Percentiles rank a stretch among this genome's conserved stretches.
phyloP scores from a whole-genome alignment of 2,329 filamentous ascomycete genomes.

The Emmonsia crescens region DNA sequence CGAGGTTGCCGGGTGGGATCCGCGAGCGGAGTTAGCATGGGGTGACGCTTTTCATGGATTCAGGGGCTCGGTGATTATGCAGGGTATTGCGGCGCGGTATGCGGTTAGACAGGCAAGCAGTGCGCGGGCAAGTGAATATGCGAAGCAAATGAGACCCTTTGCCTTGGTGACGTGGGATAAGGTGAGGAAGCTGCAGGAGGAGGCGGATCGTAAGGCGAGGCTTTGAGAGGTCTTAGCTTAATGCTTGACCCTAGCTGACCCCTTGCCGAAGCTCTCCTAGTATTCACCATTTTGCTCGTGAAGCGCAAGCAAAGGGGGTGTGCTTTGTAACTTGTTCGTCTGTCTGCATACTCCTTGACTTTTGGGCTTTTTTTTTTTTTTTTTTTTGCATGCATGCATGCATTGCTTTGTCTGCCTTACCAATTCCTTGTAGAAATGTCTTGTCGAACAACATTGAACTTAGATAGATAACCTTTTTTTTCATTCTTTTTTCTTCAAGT shows the following conservation, averaged over 20 bases:
- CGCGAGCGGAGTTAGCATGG: slow-evolving; percentile 48
- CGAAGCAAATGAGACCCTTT: slow-evolving; percentile 56
- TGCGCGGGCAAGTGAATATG: slow-evolving; percentile 65
- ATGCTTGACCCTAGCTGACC: not conserved
- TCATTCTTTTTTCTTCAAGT: not conserved
- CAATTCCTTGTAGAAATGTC: not conserved
- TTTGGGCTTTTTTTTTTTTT: not conserved
- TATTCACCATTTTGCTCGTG: not conserved
- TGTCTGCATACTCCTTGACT: not conserved
- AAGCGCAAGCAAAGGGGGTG: not conserved
- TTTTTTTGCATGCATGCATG: not conserved
- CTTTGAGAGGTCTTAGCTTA: slow-evolving; percentile 28
- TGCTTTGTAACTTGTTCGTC: not conserved
- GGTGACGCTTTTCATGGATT: slow-evolving; percentile 54
- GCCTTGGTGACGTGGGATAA: slow-evolving; percentile 69
- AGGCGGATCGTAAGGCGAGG: slow-evolving; percentile 29
- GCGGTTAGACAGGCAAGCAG: slow-evolving; percentile 84
- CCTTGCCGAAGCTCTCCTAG: not conserved
- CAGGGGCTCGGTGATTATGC: slow-evolving; percentile 54
- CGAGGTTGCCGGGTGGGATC: slow-evolving; percentile 60
- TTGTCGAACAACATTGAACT: not conserved
- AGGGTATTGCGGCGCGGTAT: slow-evolving; percentile 85
- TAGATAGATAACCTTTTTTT: not conserved
- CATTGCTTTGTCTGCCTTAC: not conserved
- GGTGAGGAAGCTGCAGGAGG: slow-evolving; percentile 43